Evolutionary conservation across 2,329 filamentous ascomycete genomes (phyloP).

Genomic region (Fusarium setosum): DNA sequence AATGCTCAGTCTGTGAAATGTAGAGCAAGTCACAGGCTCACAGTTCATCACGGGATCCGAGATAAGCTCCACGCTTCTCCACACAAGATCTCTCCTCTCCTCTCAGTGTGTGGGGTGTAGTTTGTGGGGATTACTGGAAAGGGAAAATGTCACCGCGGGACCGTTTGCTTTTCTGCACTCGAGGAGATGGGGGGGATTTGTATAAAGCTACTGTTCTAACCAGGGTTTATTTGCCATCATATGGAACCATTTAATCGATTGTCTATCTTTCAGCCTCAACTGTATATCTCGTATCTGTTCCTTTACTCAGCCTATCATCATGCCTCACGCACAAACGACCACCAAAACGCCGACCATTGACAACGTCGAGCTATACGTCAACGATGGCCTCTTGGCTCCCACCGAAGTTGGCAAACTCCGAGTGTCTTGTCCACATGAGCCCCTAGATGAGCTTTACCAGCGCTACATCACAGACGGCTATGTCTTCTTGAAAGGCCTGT

Average conservation of each 20-base stretch:
- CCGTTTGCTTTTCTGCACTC: not conserved
- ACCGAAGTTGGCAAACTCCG: conserved; percentile 55
- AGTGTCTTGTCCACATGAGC: conserved; percentile 55
- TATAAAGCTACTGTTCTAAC: not conserved
- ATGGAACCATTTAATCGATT: not conserved
- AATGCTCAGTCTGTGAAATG: not conserved
- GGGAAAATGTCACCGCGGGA: not conserved
- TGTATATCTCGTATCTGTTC: not conserved
- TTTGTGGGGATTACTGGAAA: not conserved
- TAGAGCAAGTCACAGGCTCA: not conserved
- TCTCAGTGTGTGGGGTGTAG: not conserved
- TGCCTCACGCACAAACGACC: not conserved
- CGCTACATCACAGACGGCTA: conserved; percentile 58
- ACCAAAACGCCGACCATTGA: conserved; percentile 17
- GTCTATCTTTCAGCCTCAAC: not conserved
- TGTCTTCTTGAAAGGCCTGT: conserved; percentile 64
- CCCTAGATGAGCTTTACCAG: conserved; percentile 59
- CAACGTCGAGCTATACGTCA: conserved; percentile 39
- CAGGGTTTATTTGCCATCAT: not conserved
- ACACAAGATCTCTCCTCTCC: not conserved
- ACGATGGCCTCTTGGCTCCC: conserved; percentile 53
- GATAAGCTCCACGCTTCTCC: not conserved
- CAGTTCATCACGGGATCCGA: not conserved
- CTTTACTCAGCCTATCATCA: too few species aligned
- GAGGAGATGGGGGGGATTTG: not conserved